Evolutionary conservation across 2,329 filamentous ascomycete genomes (phyloP), one percentile per base, ranked within the genome.

Genomic region (Sphaerulina musiva): DNA sequence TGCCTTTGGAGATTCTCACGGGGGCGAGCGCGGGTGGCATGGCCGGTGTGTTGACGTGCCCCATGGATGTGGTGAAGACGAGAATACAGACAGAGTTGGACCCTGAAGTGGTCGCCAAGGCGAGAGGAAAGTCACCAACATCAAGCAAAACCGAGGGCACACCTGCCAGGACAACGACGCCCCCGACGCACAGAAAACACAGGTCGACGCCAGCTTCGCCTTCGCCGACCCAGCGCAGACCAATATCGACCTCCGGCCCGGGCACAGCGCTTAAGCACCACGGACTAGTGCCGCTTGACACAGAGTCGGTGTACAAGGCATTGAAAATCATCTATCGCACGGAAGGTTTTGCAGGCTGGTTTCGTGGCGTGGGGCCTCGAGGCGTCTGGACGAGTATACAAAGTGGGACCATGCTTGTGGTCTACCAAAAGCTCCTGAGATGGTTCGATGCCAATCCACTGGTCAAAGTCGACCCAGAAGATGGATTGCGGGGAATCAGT

Each of bases 311-410:
- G 47, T 77, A 92, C 51, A 89, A 82, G 2, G 93, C 92, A 1
- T 74, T 98, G 38, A 83, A 79, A 63, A 80, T 95, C 60, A 95
- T 98, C 64, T 98, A 97, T 74, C 83, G 81, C 62, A 89, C 86
- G 5, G 93, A 98, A 72, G 93, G 93, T 1, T 64, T 97, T 12
- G 81, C 80, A 2, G 95, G 93, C 1, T 95, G 89, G 84, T 98
- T 98, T 73, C 83, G 93, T 54, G 93, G 93, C 26, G 92, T 98
- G 1, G 92, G 92, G 0, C 93, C 93, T 1, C 82, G 93, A 51
- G 86, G 86, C 54, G 89, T 97, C 11, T 98, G 93, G 93, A 98
- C 93, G 20, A 95, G 92, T 66, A 89, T 97, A 54, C 93, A 98
- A 75, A 95, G 88, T 67, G 88, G 91, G 41, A 95, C 89, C 61